These are phyloP conservation scores for Hypoxylon subgilvum DNA, from an alignment of 495 filamentous ascomycete species.

Conservation along the genomic window DNA sequence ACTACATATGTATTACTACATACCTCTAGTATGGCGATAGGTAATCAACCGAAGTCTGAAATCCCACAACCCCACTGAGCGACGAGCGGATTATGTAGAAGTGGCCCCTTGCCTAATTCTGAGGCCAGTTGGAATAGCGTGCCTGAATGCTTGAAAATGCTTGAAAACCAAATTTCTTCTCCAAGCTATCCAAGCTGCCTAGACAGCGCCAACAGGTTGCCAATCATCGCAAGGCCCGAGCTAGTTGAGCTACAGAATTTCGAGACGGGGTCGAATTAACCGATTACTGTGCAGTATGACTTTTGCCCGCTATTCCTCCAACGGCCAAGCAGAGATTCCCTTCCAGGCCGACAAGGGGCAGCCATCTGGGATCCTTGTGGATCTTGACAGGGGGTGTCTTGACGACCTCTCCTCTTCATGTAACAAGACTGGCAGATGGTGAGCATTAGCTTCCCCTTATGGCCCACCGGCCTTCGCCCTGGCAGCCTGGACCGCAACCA, in stretches of 20 bases:
- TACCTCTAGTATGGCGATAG: neutral
- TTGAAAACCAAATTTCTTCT: conserved; percentile 20
- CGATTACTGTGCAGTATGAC: conserved; percentile 18
- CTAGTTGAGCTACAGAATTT: conserved; percentile 32
- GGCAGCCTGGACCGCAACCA: no score
- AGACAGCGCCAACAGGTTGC: conserved; percentile 11
- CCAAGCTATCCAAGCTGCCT: neutral
- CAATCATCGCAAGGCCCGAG: conserved; percentile 19
- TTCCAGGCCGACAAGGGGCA: conserved; percentile 14
- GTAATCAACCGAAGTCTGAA: neutral
- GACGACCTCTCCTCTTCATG: conserved; percentile 15
- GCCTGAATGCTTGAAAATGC: neutral
- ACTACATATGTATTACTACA: neutral
- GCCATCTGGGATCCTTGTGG: conserved; percentile 22
- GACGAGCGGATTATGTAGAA: neutral
- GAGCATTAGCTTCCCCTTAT: conserved; percentile 34
- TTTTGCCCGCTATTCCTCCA: conserved; percentile 13
- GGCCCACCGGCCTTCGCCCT: conserved; percentile 26
- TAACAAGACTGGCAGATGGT: conserved; percentile 26
- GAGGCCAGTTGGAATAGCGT: neutral
- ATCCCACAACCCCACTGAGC: neutral
- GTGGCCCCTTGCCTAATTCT: neutral
- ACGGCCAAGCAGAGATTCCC: conserved; percentile 21
- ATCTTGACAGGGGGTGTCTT: no score
- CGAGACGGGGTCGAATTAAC: conserved; percentile 32